Conservation (phyloP, 148 eudicot species). For the Polygonum maritimum region DNA sequence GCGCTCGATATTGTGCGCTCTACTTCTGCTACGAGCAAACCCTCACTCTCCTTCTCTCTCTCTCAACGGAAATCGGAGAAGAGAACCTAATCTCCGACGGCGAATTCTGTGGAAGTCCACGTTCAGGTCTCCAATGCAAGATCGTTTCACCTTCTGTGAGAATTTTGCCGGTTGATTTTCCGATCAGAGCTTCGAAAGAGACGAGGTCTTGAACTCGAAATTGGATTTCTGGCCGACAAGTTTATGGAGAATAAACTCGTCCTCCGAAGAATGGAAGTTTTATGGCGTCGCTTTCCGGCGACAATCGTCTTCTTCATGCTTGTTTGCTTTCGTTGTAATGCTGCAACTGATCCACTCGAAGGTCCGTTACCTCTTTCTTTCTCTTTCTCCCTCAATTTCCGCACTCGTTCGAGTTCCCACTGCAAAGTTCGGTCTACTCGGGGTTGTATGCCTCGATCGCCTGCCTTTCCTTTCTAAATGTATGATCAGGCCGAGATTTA, state of each 20-base stretch:
- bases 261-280: not conserved
- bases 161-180: not conserved
- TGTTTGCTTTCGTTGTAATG: constrained; percentile 4
- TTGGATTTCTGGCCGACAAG: not conserved
- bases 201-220: not conserved
- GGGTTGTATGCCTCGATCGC: not conserved
- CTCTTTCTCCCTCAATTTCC: not conserved
- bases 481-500: not conserved
- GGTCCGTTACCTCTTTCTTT: constrained; percentile 2
- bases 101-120: not conserved
- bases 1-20: not conserved
- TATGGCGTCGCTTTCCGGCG: not conserved
- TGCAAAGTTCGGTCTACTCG: not conserved
- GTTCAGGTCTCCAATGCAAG: not conserved
- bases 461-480: not conserved
- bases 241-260: not conserved
- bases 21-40: not conserved
- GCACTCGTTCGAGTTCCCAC: not conserved
- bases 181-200: not conserved
- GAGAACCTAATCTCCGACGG: not conserved
- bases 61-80: not conserved
- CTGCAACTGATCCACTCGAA: constrained; percentile 9
- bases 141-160: not conserved
- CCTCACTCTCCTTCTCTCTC: not conserved
- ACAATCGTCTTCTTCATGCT: constrained; percentile 2